phyloP scores from a whole-genome alignment of 192 early-diverging fungal genomes.

The Entomortierella parvispora region DNA sequence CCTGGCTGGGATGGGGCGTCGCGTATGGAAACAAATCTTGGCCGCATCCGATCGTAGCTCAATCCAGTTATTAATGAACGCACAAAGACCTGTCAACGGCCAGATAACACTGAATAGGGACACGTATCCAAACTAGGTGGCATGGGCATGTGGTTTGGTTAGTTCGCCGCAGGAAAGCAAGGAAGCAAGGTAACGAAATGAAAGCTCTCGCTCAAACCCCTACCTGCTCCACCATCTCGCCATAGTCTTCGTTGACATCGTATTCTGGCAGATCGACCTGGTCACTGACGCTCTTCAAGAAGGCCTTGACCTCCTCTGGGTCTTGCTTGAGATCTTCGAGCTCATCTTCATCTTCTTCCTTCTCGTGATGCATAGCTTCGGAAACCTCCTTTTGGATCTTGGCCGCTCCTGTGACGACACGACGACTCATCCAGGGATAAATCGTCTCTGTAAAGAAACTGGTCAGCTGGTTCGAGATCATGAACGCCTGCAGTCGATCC shows the following conservation, averaged over 20 bases:
- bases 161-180: not conserved
- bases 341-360: slow-evolving; percentile 9
- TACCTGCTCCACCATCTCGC: slow-evolving; percentile 92
- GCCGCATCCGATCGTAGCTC: slow-evolving; percentile 92
- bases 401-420: slow-evolving; percentile 35
- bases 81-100: slow-evolving; percentile 85
- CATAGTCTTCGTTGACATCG: slow-evolving; percentile 88
- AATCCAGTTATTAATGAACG: slow-evolving; percentile 90
- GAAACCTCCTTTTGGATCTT: slow-evolving; percentile 52
- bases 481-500: slow-evolving; percentile 76
- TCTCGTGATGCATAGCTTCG: slow-evolving; percentile 23
- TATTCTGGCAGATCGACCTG: slow-evolving; percentile 79
- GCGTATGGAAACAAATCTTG: slow-evolving; percentile 83
- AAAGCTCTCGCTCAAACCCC: not conserved
- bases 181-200: not conserved
- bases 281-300: slow-evolving; percentile 61
- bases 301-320: slow-evolving; percentile 41
- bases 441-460: slow-evolving; percentile 80
- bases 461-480: slow-evolving; percentile 85
- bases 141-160: not conserved
- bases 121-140: slow-evolving; percentile 88
- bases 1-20: slow-evolving; percentile 75
- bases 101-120: slow-evolving; percentile 86
- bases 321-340: slow-evolving; percentile 4
- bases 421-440: slow-evolving; percentile 71